These are phyloP conservation scores for Lanmaoa rubissima DNA, from an alignment of 768 basidiomycete species.

Conservation along the genomic window DNA sequence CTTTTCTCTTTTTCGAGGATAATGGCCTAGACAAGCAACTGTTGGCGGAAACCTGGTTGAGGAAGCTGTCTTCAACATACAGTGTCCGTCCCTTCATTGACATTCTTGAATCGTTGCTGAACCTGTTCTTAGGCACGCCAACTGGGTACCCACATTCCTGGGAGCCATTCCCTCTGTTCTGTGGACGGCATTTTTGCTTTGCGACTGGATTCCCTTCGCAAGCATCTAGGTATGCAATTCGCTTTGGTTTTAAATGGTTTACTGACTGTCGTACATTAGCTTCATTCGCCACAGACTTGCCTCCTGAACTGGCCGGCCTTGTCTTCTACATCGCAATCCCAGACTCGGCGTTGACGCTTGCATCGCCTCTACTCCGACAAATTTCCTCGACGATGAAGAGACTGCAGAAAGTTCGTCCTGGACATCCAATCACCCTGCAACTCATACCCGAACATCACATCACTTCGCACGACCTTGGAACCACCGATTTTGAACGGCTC, in stretches of 20 bases:
- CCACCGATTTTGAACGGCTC: slow-evolving; percentile 43
- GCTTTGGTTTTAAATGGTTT: background rate
- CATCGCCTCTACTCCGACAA: slow-evolving; percentile 67
- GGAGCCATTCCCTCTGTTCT: slow-evolving; percentile 44
- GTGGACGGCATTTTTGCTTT: slow-evolving; percentile 61
- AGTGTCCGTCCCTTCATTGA: slow-evolving; percentile 42
- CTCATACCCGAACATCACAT: slow-evolving; percentile 69
- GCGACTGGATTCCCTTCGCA: slow-evolving; percentile 69
- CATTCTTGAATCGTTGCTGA: slow-evolving; percentile 12
- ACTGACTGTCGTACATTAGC: slow-evolving; percentile 33
- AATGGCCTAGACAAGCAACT: slow-evolving; percentile 45
- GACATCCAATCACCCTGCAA: slow-evolving; percentile 60
- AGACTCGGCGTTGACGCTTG: slow-evolving; percentile 54
- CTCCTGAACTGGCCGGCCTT: slow-evolving; percentile 39
- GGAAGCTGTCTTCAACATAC: slow-evolving; percentile 51
- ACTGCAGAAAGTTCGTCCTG: slow-evolving; percentile 44
- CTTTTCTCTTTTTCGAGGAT: slow-evolving; percentile 69
- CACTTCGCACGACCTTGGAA: slow-evolving; percentile 31
- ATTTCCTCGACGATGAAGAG: slow-evolving; percentile 64
- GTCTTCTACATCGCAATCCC: slow-evolving; percentile 74
- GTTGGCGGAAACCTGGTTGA: slow-evolving; percentile 61
- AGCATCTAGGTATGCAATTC: slow-evolving; percentile 50
- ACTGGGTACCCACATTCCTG: slow-evolving; percentile 56
- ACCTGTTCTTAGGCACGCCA: slow-evolving; percentile 49
- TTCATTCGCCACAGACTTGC: slow-evolving; percentile 47